A percentile compares a stretch with the other conserved stretches of the same genome.
Conservation (phyloP, 2,329 filamentous ascomycete genomes). For the Dryadomyces quercus-mongolicae region DNA sequence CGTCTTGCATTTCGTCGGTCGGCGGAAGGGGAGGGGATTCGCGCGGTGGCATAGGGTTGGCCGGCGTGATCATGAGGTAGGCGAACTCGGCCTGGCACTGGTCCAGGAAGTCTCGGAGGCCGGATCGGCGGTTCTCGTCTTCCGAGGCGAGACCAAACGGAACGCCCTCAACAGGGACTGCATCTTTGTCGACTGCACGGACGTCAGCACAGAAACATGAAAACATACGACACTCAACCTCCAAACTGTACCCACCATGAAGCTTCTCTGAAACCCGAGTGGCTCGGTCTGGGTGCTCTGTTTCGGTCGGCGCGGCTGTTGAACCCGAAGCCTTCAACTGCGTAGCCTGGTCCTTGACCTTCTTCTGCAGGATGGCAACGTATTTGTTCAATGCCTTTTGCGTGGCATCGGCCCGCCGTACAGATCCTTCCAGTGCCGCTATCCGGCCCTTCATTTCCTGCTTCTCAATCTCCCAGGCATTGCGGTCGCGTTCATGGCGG, state of each 20-base stretch:
- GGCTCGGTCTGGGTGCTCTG: slow-evolving; percentile 35
- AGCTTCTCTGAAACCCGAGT: slow-evolving; percentile 5
- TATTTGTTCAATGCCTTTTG: slow-evolving; percentile 87
- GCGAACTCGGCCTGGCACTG: slow-evolving; percentile 55
- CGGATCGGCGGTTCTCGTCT: slow-evolving; percentile 37
- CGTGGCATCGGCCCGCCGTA: slow-evolving; percentile 72
- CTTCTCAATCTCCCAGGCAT: slow-evolving; percentile 97
- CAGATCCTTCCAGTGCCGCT: slow-evolving; percentile 83
- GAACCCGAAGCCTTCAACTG: slow-evolving; percentile 47
- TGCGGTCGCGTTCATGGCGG: slow-evolving; percentile 90
- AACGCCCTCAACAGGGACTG: slow-evolving; percentile 30
- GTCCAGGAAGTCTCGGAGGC: slow-evolving; percentile 49
- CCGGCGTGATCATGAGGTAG: slow-evolving; percentile 55
- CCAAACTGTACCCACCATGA: not conserved
- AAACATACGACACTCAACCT: slow-evolving; percentile 3
- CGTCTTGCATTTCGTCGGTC: slow-evolving; percentile 45
- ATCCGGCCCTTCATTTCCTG: slow-evolving; percentile 99
- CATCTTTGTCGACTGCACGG: slow-evolving; percentile 26
- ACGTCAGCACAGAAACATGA: not conserved
- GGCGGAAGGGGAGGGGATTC: slow-evolving; percentile 43
- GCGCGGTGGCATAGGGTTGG: slow-evolving; percentile 52
- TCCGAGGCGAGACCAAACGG: slow-evolving; percentile 33
- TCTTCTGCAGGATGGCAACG: slow-evolving; percentile 77
- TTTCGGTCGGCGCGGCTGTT: slow-evolving; percentile 26
- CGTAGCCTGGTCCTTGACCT: slow-evolving; percentile 69